Base-by-base conservation (phyloP, 805 yeast species). In the Kluyveromyces wickerhamii region DNA sequence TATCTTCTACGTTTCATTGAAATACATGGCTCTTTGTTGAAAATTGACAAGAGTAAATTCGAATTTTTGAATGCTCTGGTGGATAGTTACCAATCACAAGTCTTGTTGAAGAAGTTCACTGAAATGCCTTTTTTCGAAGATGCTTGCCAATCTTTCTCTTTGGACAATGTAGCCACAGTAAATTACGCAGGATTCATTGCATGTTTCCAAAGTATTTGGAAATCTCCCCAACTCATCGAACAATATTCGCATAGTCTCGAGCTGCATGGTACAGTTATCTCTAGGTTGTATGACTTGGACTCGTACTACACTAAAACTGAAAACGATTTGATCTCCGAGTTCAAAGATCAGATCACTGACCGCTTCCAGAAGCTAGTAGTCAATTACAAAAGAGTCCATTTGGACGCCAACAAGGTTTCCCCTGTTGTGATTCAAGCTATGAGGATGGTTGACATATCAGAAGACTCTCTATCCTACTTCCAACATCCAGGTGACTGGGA, bases 281-380 rank as follows among this genome's bases (percentile, higher is more conserved):
- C 59, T 8, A 65, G 57, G 43, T 50, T 65, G 21, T 52, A 53
- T 37, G 67, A 64, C 37, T 39, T 58, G 33, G 61, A 59, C 28
- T 49, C 52, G 27, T 50, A 51, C 31, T 54, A 51, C 34, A 42
- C 47, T 3, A 51, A 42, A 13, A 32, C 49, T 36, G 52, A 47
- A 13, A 42, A 49, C 4, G 47, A 51, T 21, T 47, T 47, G 12
- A 41, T 59, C 7, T 29, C 45, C 5, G 51, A 56, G 4, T 60
- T 65, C 36, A 63, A 59, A 37, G 40, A 36, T n/a, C 46, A 51
- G 3, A 33, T 62, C 19, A 42, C 56, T 4, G 40, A 45, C 10
- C 49, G 47, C 29, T 64, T 52, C 41, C 42, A 44, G 11, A 48
- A 43, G 14, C 39, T 49, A 15, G 40, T 47, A 7, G 39, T 38